Base-by-base conservation (phyloP, 2,329 filamentous ascomycete species). In the Whalleya microplaca region DNA sequence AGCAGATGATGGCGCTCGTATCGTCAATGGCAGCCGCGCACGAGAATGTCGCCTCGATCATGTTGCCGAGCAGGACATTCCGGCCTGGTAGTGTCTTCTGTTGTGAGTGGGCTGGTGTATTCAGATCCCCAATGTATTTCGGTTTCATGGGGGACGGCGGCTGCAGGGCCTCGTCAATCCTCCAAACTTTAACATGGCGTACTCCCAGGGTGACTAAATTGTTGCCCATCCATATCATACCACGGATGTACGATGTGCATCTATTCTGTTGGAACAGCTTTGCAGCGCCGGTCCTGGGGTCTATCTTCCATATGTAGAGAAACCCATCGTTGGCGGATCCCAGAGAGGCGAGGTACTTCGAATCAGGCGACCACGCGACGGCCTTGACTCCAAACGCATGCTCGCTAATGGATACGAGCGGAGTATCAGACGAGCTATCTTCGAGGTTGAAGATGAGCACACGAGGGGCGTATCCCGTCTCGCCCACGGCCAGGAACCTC, bases 141-240 rank as follows among this genome's bases (percentile, higher is more conserved):
- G 82, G 73, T 69, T 91, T 91, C 8, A 81, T 78, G 9, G 23
- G 23, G 23, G 23, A 27, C 1, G 90, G 88, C 20, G 89, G 89
- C 4, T 76, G 76, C 42, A 78, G 54, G 68, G 66, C 76, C 21
- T 94, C 91, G 37, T 95, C 90, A 10, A 95, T 82, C 64, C 88
- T 88, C 95, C 95, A 99, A 48, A 96, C 84, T 74, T 97, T 98
- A 72, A 97, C 86, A 75, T 97, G 94, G 21, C 95, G 86, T 49
- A 95, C 89, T 14, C 95, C 95, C 21, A 95, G 85, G 59, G 94
- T 97, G 56, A 99, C 80, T 50, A 99, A 81, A 64, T 77, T 90
- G 64, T 82, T 89, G 10, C 93, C 93, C 74, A 97, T 85, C 94
- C 95, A 99, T 41, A 90, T 83, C 85, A 99, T 96, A 51, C 89